phyloP scores from a whole-genome alignment of 2,329 filamentous ascomycete species.

The Purpureocillium lavendulum region DNA sequence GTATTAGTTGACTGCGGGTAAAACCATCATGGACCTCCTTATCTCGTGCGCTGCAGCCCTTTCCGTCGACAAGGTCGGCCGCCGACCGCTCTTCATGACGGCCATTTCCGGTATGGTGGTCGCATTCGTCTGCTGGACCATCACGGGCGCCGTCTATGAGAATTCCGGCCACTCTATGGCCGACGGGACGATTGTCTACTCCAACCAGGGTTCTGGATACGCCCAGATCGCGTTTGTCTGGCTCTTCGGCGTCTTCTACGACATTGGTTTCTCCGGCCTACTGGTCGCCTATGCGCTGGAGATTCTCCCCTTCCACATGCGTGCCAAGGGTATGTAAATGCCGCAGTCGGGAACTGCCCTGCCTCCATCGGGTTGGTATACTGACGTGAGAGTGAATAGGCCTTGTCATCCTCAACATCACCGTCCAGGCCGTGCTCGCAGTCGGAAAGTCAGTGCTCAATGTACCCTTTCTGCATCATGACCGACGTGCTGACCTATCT shows the following conservation, averaged over 20 bases:
- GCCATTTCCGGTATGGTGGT: conserved; percentile 40
- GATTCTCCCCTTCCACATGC: conserved; percentile 48
- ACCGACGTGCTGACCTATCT: not conserved
- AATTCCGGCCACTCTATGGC: conserved; percentile 20
- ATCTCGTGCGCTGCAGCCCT: conserved; percentile 46
- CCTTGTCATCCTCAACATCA: conserved; percentile 58
- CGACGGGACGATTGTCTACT: conserved; percentile 17
- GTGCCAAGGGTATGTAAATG: conserved; percentile 36
- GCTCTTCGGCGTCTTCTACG: conserved; percentile 51
- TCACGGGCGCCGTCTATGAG: conserved; percentile 44
- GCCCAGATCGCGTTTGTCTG: conserved; percentile 51
- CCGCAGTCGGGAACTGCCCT: too few species aligned
- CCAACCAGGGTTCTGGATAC: conserved; percentile 37
- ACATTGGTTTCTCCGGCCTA: conserved; percentile 51
- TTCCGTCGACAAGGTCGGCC: conserved; percentile 40
- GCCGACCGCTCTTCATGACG: conserved; percentile 44
- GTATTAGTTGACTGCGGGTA: conserved; percentile 37
- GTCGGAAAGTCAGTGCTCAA: conserved; percentile 44
- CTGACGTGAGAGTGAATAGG: conserved; percentile 16
- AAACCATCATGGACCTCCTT: conserved; percentile 50
- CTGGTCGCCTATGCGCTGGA: conserved; percentile 51
- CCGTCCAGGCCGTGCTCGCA: conserved; percentile 51
- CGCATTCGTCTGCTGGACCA: conserved; percentile 41
- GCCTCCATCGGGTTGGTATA: too few species aligned
- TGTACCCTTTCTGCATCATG: not conserved